Evolutionary conservation across 2,329 filamentous ascomycete genomes (phyloP).

Genomic region (Chrysosporium keratinophilum): DNA sequence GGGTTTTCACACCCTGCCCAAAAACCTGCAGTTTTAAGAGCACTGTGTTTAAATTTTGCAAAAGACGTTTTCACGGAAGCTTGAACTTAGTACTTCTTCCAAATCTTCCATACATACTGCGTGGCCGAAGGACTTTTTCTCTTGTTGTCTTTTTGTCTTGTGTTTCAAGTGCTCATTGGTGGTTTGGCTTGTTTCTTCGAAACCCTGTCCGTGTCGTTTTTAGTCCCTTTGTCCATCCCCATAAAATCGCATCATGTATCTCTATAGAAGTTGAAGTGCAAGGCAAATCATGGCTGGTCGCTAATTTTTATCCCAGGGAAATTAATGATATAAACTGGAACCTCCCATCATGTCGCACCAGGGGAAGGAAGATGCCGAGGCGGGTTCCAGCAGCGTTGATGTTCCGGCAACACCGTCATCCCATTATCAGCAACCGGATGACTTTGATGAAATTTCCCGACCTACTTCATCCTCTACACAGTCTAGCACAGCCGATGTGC

Average conservation of each 20-base stretch:
- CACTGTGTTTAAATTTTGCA: too few relatives aligned
- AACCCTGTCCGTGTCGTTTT: neutral
- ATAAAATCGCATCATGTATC: neutral
- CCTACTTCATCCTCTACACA: slow-evolving; percentile 8
- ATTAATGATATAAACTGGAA: slow-evolving; percentile 5
- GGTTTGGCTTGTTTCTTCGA: neutral
- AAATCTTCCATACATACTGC: too few relatives aligned
- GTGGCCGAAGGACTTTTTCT: neutral
- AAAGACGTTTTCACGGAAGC: too few relatives aligned
- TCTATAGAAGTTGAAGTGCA: neutral
- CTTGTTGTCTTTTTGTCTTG: neutral
- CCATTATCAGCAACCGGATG: neutral
- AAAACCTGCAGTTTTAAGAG: too few relatives aligned
- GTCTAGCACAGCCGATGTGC: neutral
- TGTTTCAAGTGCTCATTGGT: neutral
- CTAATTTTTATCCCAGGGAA: neutral
- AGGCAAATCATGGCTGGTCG: neutral
- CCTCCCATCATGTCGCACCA: slow-evolving; percentile 1
- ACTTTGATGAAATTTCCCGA: slow-evolving; percentile 8
- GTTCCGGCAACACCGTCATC: slow-evolving; percentile 4
- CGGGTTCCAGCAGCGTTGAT: slow-evolving; percentile 3
- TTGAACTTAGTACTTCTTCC: too few relatives aligned
- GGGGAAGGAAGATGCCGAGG: slow-evolving; percentile 5
- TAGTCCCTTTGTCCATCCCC: neutral
- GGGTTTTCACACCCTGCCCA: too few relatives aligned